Evolutionary conservation across 192 early-diverging fungal species (phyloP).

Genomic region (Thoreauomyces humboldtii): DNA sequence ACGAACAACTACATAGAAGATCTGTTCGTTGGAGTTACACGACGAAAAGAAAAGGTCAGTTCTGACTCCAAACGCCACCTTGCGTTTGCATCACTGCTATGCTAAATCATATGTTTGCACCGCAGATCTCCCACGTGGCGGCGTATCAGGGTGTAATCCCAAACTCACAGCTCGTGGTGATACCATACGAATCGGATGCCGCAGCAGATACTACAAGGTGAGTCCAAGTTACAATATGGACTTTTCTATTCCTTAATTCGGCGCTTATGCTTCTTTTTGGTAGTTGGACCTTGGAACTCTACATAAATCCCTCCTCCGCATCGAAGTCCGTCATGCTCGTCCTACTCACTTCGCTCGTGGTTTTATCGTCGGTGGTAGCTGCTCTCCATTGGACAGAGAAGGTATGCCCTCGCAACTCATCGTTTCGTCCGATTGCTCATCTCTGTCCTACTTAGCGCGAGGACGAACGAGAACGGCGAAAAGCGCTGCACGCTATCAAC

Average conservation of each 20-base stretch:
- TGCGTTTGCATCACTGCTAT: background rate
- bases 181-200: constrained; percentile 66
- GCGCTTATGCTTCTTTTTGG: too few species aligned
- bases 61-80: background rate
- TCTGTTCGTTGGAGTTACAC: constrained; percentile 77
- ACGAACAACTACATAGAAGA: constrained; percentile 97
- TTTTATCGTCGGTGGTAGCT: constrained; percentile 70
- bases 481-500: constrained; percentile 81
- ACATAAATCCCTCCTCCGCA: constrained; percentile 82
- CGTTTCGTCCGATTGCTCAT: background rate
- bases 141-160: constrained; percentile 86
- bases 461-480: constrained; percentile 74
- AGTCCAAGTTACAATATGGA: too few species aligned
- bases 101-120: background rate
- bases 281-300: constrained; percentile 86
- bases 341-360: constrained; percentile 65
- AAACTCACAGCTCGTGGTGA: constrained; percentile 86
- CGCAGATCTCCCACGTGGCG: constrained; percentile 45
- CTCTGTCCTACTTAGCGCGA: constrained; percentile 56
- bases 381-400: constrained; percentile 74
- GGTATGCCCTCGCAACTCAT: constrained; percentile 32
- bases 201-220: constrained; percentile 44
- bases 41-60: constrained; percentile 46
- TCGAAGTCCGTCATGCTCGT: constrained; percentile 79
- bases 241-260: too few species aligned